Conservation (phyloP, 495 filamentous ascomycete genomes). For the Penicillium mononematosum region DNA sequence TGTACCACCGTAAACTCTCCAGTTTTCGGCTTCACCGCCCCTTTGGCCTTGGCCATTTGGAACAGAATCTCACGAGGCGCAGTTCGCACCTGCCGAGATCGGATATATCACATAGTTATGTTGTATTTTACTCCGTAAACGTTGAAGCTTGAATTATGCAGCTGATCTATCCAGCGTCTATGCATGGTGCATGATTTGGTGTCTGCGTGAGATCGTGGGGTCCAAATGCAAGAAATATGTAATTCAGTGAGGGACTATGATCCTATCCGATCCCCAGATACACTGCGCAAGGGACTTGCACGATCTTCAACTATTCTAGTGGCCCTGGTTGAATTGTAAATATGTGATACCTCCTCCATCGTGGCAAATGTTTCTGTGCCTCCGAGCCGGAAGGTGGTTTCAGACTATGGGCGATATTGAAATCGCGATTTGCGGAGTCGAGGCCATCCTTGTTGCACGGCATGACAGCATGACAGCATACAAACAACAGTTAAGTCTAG, state of each 20-base stretch:
- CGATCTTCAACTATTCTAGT: slow-evolving; percentile 6
- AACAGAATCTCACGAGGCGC: slow-evolving; percentile 2
- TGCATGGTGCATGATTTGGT: slow-evolving; percentile 16
- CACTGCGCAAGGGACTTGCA: slow-evolving; percentile 23
- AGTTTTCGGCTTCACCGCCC: slow-evolving; percentile 24
- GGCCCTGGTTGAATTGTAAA: slow-evolving; percentile 18
- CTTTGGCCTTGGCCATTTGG: slow-evolving; percentile 13
- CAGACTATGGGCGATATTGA: slow-evolving; percentile 9
- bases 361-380: neutral
- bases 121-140: neutral
- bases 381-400: slow-evolving; percentile 18
- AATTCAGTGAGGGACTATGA: slow-evolving; percentile 19
- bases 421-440: slow-evolving; percentile 8
- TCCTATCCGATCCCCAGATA: slow-evolving; percentile 12
- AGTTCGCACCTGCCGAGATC: slow-evolving; percentile 10
- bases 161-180: slow-evolving; percentile 17
- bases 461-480: neutral
- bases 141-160: slow-evolving; percentile 23
- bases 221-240: slow-evolving; percentile 12
- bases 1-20: slow-evolving; percentile 8
- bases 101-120: slow-evolving; percentile 7
- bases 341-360: slow-evolving; percentile 7
- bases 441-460: neutral
- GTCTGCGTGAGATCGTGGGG: slow-evolving; percentile 9
- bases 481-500: neutral